Percentiles rank a stretch among this genome's conserved stretches.
These are phyloP conservation scores for Trichoderma hamatum DNA, from an alignment of 2,329 filamentous ascomycete genomes.

Conservation along the genomic window DNA sequence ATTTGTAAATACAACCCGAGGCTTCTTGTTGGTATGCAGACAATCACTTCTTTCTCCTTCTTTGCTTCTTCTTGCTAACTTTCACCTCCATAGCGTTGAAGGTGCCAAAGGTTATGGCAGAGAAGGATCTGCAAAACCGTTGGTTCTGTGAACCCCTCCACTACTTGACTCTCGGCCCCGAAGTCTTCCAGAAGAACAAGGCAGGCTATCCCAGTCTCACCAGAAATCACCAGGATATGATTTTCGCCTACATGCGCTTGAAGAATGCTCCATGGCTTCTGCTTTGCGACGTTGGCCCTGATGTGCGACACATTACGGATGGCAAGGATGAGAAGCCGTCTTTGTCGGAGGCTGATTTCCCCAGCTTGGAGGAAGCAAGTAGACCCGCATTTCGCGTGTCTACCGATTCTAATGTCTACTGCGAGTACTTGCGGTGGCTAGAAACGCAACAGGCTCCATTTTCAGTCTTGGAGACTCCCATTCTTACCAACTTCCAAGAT, in stretches of 20 bases:
- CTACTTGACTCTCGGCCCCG: slow-evolving; percentile 58
- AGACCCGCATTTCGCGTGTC: slow-evolving; percentile 37
- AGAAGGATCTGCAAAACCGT: slow-evolving; percentile 62
- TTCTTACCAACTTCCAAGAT: slow-evolving; percentile 72
- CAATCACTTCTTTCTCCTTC: background rate
- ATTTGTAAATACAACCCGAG: slow-evolving; percentile 83
- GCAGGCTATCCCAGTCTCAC: slow-evolving; percentile 64
- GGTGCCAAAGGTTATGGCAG: slow-evolving; percentile 61
- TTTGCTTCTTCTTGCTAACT: background rate
- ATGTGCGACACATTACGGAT: slow-evolving; percentile 40
- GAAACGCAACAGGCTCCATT: slow-evolving; percentile 76
- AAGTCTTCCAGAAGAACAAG: slow-evolving; percentile 63
- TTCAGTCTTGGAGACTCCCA: slow-evolving; percentile 53
- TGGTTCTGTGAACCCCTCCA: slow-evolving; percentile 73
- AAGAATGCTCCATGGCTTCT: slow-evolving; percentile 66
- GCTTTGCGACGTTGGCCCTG: slow-evolving; percentile 63
- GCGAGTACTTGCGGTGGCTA: slow-evolving; percentile 82
- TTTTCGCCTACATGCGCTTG: slow-evolving; percentile 65
- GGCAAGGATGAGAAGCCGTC: slow-evolving; percentile 38
- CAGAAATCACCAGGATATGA: slow-evolving; percentile 62
- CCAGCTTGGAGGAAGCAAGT: slow-evolving; percentile 70
- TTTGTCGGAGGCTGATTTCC: slow-evolving; percentile 60
- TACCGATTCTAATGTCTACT: slow-evolving; percentile 49
- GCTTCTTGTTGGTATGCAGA: slow-evolving; percentile 77
- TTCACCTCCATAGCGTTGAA: slow-evolving; percentile 51